Evolutionary conservation across 495 filamentous ascomycete species (phyloP).

Genomic region (Penicillium waksmanii): DNA sequence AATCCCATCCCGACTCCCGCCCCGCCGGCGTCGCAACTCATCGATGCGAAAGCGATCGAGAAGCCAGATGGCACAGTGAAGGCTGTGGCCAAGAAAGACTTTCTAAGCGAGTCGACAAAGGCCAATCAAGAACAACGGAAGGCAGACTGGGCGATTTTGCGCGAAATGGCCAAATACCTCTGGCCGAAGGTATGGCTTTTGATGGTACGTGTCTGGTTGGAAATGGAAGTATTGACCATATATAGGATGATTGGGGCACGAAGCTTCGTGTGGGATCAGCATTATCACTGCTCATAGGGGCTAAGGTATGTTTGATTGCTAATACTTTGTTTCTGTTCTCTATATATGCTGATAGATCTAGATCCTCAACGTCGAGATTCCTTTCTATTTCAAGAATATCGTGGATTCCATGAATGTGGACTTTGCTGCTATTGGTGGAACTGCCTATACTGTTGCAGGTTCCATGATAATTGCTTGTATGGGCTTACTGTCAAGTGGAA

Average conservation of each 20-base stretch:
- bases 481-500: conserved; percentile 17
- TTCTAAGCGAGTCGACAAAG: conserved; percentile 58
- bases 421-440: conserved; percentile 78
- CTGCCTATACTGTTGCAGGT: conserved; percentile 84
- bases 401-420: conserved; percentile 98
- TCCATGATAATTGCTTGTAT: conserved; percentile 87
- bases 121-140: conserved; percentile 86
- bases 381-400: conserved; percentile 98
- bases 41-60: conserved; percentile 24
- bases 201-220: conserved; percentile 4
- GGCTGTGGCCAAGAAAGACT: conserved; percentile 47
- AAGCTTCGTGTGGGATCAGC: conserved; percentile 83
- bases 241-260: conserved; percentile 74
- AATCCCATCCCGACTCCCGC: conserved; percentile 13
- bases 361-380: conserved; percentile 94
- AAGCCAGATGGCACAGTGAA: conserved; percentile 34
- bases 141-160: conserved; percentile 98
- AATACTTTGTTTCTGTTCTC: not conserved
- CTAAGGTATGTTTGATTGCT: conserved; percentile 60
- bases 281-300: conserved; percentile 79
- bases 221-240: not conserved
- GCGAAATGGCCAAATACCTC: conserved; percentile 94
- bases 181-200: conserved; percentile 76
- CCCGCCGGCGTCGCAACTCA: conserved; percentile 22
- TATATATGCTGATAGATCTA: conserved; percentile 30